These are phyloP conservation scores for Neopestalotiopsis sp. DNA, from an alignment of 2,329 filamentous ascomycete species.

Conservation along the genomic window DNA sequence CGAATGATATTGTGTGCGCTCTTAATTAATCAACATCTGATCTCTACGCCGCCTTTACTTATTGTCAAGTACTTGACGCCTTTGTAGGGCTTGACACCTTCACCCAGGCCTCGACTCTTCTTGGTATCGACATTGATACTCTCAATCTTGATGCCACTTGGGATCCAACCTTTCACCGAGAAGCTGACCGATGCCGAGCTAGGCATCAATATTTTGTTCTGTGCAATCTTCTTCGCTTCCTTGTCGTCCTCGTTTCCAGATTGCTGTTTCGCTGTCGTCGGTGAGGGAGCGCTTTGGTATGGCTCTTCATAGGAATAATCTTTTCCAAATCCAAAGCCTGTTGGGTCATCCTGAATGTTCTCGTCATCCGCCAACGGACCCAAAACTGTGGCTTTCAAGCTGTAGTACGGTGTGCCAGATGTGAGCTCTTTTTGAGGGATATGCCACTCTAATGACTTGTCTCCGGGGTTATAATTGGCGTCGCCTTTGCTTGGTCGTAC, in stretches of 20 bases:
- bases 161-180: constrained; percentile 71
- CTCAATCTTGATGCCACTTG: constrained; percentile 71
- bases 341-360: constrained; percentile 51
- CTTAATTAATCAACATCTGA: constrained; percentile 57
- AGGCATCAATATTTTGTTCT: constrained; percentile 81
- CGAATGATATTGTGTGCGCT: neutral
- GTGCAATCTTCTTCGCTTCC: constrained; percentile 64
- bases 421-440: constrained; percentile 79
- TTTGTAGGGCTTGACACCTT: constrained; percentile 93
- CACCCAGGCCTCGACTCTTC: constrained; percentile 83
- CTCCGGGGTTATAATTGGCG: constrained; percentile 78
- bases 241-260: constrained; percentile 45
- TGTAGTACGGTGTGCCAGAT: constrained; percentile 70
- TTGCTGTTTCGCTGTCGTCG: constrained; percentile 37
- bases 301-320: constrained; percentile 62
- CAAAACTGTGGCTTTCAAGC: constrained; percentile 79
- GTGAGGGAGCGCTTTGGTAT: constrained; percentile 55
- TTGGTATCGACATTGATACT: constrained; percentile 74
- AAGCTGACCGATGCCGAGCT: constrained; percentile 78
- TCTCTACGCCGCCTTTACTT: constrained; percentile 68
- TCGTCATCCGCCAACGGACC: constrained; percentile 63
- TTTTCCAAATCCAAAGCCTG: constrained; percentile 56
- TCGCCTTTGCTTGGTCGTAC: constrained; percentile 83
- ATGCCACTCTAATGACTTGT: constrained; percentile 79
- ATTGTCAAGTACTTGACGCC: constrained; percentile 95